phyloP scores from a whole-genome alignment of 176 grass and related monocot genomes.

The Olyra latifolia region DNA sequence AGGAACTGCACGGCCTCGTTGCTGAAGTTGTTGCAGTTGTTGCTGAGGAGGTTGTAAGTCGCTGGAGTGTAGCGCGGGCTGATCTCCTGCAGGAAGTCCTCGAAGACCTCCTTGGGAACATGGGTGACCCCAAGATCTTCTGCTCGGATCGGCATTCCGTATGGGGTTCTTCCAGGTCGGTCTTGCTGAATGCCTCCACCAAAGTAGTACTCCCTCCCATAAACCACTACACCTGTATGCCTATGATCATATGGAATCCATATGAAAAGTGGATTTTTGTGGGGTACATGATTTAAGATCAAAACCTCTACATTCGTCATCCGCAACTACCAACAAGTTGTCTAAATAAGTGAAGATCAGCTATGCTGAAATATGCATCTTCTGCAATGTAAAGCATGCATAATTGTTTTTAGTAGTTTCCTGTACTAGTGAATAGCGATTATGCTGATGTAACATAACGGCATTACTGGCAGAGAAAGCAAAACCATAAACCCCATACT shows the following conservation, averaged over 20 bases:
- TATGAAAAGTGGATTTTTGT: neutral
- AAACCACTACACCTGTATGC: constrained; percentile 83
- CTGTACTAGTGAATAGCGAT: neutral
- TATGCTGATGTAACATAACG: neutral
- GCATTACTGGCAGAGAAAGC: neutral
- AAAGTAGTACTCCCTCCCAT: constrained; percentile 80
- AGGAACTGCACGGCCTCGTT: constrained; percentile 74
- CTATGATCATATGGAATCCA: constrained; percentile 24
- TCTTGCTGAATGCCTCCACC: constrained; percentile 75
- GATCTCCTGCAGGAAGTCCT: constrained; percentile 74
- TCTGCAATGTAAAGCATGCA: neutral
- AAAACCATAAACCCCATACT: neutral
- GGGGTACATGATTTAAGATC: too few relatives aligned
- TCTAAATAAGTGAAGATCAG: neutral
- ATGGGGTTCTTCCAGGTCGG: constrained; percentile 57
- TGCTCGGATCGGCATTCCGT: constrained; percentile 55
- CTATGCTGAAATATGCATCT: neutral
- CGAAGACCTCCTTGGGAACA: constrained; percentile 55
- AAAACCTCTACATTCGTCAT: neutral
- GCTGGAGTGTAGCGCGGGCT: constrained; percentile 50
- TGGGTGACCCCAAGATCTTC: constrained; percentile 67
- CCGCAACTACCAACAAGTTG: neutral
- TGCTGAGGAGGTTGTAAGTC: constrained; percentile 68
- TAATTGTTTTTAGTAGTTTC: neutral
- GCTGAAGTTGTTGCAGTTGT: constrained; percentile 95